Conservation (phyloP, 257 asterid genomes). For the Cruciata laevipes region DNA sequence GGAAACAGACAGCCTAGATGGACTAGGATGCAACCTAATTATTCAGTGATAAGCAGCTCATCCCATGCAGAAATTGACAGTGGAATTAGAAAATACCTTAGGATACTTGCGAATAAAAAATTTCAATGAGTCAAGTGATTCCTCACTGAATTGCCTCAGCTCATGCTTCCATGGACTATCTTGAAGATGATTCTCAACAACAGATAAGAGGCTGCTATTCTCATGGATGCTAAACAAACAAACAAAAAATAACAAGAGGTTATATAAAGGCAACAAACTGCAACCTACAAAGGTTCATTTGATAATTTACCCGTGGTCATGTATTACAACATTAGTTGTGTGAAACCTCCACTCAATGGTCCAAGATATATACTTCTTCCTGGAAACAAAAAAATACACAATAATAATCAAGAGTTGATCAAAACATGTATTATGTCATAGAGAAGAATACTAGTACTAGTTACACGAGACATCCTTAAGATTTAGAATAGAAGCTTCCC, state of each 20-base stretch:
- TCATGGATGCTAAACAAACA: slow-evolving; percentile 53
- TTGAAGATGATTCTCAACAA: slow-evolving; percentile 62
- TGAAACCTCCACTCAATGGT: slow-evolving; percentile 85
- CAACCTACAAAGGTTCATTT: neutral
- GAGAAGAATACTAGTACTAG: neutral
- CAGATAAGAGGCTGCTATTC: slow-evolving; percentile 39
- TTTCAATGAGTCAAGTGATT: slow-evolving; percentile 53
- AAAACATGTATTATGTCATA: slow-evolving; percentile 1
- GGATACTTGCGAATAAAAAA: slow-evolving; percentile 67
- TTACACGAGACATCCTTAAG: neutral
- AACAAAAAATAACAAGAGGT: slow-evolving; percentile 8
- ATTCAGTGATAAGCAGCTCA: too few species aligned
- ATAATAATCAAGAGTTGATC: neutral
- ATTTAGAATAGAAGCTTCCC: neutral
- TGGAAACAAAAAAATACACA: slow-evolving; percentile 24
- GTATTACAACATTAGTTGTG: slow-evolving; percentile 55
- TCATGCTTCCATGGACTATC: slow-evolving; percentile 80
- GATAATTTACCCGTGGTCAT: slow-evolving; percentile 69
- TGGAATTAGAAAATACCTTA: slow-evolving; percentile 42
- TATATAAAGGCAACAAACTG: neutral
- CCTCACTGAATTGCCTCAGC: slow-evolving; percentile 57
- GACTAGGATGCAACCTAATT: too few species aligned
- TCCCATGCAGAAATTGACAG: slow-evolving; percentile 7
- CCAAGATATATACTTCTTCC: slow-evolving; percentile 81
- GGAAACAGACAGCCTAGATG: too few species aligned